Conservation (phyloP, 176 grass and related monocot genomes). For the Alopecurus myosuroides region DNA sequence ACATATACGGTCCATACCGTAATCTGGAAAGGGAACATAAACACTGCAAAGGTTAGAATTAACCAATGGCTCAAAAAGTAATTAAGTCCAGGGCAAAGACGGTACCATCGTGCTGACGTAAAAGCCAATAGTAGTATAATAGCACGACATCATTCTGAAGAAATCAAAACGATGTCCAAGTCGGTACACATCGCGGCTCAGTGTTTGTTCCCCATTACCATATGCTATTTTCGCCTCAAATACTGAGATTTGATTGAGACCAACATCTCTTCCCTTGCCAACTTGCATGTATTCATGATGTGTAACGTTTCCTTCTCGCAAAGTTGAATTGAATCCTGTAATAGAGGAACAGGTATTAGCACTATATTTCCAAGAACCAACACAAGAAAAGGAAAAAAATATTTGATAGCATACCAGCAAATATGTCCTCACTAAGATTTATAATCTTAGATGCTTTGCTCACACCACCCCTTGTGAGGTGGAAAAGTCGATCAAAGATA, state of each 20-base stretch:
- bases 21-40: slow-evolving; percentile 44
- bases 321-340: slow-evolving; percentile 89
- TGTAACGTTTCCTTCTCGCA: slow-evolving; percentile 92
- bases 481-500: slow-evolving; percentile 92
- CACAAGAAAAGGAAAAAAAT: not conserved
- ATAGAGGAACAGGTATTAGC: not conserved
- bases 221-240: slow-evolving; percentile 97
- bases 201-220: slow-evolving; percentile 85
- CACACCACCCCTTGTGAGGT: slow-evolving; percentile 91
- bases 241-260: slow-evolving; percentile 93
- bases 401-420: slow-evolving; percentile 57
- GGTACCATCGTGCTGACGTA: slow-evolving; percentile 94
- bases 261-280: slow-evolving; percentile 95
- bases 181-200: slow-evolving; percentile 78
- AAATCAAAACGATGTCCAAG: slow-evolving; percentile 98
- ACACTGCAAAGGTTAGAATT: slow-evolving; percentile 16
- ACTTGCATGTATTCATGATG: slow-evolving; percentile 99
- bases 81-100: not conserved
- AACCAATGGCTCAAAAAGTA: not conserved
- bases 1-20: slow-evolving; percentile 89
- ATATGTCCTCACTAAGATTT: slow-evolving; percentile 98
- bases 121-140: slow-evolving; percentile 92
- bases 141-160: slow-evolving; percentile 97
- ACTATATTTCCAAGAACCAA: not conserved
- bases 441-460: slow-evolving; percentile 96